Conservation (phyloP, 768 basidiomycete species). For the Boletus sp. region DNA sequence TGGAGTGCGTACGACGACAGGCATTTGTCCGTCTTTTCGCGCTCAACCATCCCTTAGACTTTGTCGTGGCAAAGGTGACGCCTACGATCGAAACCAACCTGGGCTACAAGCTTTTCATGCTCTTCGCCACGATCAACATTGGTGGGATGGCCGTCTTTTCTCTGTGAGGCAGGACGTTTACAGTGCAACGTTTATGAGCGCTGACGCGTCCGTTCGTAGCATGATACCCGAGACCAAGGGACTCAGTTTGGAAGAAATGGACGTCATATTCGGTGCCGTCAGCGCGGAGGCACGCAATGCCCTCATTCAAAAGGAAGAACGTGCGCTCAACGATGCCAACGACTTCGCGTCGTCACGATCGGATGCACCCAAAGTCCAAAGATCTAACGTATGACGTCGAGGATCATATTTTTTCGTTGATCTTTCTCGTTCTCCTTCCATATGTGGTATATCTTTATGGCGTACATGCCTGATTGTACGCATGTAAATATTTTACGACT, state of each 20-base stretch:
- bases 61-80: conserved; percentile 70
- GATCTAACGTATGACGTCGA: neutral
- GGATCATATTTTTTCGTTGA: no score
- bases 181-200: neutral
- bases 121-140: conserved; percentile 75
- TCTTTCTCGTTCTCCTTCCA: no score
- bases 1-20: conserved; percentile 53
- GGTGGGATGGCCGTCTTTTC: conserved; percentile 68
- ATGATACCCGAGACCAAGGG: conserved; percentile 65
- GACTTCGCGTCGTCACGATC: conserved; percentile 8
- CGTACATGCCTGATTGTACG: no score
- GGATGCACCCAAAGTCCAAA: conserved; percentile 7
- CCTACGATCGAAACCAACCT: conserved; percentile 59
- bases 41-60: conserved; percentile 42
- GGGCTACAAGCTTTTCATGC: conserved; percentile 74
- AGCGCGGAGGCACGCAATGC: conserved; percentile 50
- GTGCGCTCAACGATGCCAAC: conserved; percentile 12
- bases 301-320: conserved; percentile 49
- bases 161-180: conserved; percentile 39
- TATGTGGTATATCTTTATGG: no score
- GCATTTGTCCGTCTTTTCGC: neutral
- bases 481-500: no score
- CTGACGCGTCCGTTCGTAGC: conserved; percentile 25
- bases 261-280: conserved; percentile 58
- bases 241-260: conserved; percentile 54